Percentiles rank a stretch among this genome's conserved stretches.
phyloP scores from a whole-genome alignment of 2,329 filamentous ascomycete species.

The Ophiostoma sp. region DNA sequence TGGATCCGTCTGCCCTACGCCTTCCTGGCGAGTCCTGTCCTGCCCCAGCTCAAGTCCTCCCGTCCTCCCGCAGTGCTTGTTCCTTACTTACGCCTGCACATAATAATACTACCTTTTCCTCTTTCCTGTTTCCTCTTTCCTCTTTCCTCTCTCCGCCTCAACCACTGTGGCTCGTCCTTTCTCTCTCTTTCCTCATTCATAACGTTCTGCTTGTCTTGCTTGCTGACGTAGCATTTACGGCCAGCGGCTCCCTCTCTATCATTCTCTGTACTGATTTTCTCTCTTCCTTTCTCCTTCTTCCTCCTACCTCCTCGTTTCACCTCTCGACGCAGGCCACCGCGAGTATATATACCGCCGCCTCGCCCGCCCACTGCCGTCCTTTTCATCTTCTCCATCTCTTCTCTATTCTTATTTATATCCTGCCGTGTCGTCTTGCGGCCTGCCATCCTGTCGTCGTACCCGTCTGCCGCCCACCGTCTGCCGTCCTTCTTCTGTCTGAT shows the following conservation, averaged over 20 bases:
- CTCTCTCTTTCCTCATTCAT: background rate
- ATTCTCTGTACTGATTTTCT: background rate
- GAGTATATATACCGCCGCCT: constrained; percentile 8
- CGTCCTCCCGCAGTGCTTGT: background rate
- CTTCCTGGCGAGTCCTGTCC: background rate
- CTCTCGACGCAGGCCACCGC: background rate
- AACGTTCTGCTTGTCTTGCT: background rate
- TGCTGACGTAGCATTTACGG: background rate
- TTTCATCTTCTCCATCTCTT: background rate
- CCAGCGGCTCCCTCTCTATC: background rate
- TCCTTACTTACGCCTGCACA: background rate
- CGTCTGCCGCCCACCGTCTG: background rate
- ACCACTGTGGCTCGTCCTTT: background rate
- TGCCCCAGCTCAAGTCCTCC: background rate
- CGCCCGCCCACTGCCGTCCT: background rate
- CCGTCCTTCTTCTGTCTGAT: background rate
- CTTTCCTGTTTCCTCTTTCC: background rate
- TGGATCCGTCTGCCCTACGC: background rate
- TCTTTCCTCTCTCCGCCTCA: background rate
- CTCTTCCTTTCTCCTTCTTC: background rate
- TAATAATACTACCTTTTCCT: too few relatives aligned
- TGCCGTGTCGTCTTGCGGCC: background rate
- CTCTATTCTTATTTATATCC: background rate
- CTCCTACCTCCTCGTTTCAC: background rate
- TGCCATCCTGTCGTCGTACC: too few relatives aligned